These are phyloP conservation scores for Triticum turgidum DNA, from an alignment of 176 grass and related monocot species.

Conservation along the genomic window DNA sequence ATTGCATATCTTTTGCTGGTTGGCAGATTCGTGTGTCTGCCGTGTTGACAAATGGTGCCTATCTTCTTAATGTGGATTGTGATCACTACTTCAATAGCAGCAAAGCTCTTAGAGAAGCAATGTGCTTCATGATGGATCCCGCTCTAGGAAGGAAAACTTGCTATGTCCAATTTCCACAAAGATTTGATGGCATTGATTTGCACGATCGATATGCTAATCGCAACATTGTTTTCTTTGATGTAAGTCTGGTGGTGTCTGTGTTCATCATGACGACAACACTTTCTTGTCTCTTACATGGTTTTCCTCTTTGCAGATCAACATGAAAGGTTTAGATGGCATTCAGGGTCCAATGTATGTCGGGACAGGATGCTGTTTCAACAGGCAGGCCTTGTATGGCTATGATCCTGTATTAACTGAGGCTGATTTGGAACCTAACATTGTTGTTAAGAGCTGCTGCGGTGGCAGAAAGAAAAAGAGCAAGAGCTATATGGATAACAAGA, in stretches of 20 bases:
- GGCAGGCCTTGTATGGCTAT: slow-evolving; percentile 96
- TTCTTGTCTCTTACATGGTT: slow-evolving; percentile 28
- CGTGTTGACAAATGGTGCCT: slow-evolving; percentile 97
- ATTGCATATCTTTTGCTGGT: slow-evolving; percentile 30
- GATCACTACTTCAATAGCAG: slow-evolving; percentile 99
- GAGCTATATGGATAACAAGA: slow-evolving; percentile 92
- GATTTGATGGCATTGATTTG: slow-evolving; percentile 99
- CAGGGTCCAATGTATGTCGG: slow-evolving; percentile 98
- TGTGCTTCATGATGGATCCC: slow-evolving; percentile 99
- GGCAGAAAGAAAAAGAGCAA: slow-evolving; percentile 95
- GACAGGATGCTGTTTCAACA: slow-evolving; percentile 98
- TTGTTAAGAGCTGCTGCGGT: slow-evolving; percentile 94
- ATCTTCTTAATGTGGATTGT: slow-evolving; percentile 99
- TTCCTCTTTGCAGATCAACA: slow-evolving; percentile 80
- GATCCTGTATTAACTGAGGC: slow-evolving; percentile 98
- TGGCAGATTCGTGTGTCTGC: slow-evolving; percentile 95
- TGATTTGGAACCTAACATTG: slow-evolving; percentile 92
- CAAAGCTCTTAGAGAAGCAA: slow-evolving; percentile 99
- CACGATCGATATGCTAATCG: slow-evolving; percentile 99
- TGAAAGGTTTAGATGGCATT: slow-evolving; percentile 99
- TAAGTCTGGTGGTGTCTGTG: slow-evolving; percentile 39
- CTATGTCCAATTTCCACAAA: slow-evolving; percentile 97
- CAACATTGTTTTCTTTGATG: slow-evolving; percentile 99
- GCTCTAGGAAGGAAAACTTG: slow-evolving; percentile 93
- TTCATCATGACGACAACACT: background rate